Percentiles rank a stretch among this genome's conserved stretches.
These are phyloP conservation scores for Magnolia changhungtana DNA, from an alignment of 164 flowering plant genomes.

Conservation along the genomic window DNA sequence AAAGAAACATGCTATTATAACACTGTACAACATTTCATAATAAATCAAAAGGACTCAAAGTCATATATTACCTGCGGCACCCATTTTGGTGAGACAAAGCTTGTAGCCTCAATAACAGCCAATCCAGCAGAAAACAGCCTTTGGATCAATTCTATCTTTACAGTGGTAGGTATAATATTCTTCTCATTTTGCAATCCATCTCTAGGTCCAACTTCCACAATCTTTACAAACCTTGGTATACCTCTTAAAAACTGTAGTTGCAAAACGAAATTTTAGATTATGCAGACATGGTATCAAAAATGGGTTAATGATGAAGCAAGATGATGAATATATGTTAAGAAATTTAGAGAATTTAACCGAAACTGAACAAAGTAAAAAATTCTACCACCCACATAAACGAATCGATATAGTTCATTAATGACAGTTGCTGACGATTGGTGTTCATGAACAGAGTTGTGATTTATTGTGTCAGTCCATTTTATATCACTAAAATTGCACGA, in stretches of 20 bases:
- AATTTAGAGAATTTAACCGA: not conserved
- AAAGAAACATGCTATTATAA: not conserved
- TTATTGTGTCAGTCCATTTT: no score
- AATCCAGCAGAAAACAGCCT: conserved; percentile 76
- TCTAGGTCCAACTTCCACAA: conserved; percentile 99
- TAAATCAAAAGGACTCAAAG: not conserved
- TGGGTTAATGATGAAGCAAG: not conserved
- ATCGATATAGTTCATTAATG: no score
- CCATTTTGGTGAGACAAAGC: conserved; percentile 99
- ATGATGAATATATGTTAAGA: not conserved
- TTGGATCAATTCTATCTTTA: conserved; percentile 77
- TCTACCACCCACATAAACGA: no score
- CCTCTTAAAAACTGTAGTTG: conserved; percentile 54
- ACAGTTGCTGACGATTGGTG: no score
- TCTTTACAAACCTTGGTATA: conserved; percentile 76
- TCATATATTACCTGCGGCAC: conserved; percentile 82
- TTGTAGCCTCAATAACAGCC: conserved; percentile 91
- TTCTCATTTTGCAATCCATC: conserved; percentile 99
- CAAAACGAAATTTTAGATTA: not conserved
- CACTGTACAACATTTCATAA: not conserved
- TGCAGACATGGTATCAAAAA: not conserved
- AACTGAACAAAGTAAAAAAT: not conserved
- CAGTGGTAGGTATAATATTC: conserved; percentile 68
- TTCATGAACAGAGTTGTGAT: no score
- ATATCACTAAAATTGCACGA: no score